phyloP scores from a whole-genome alignment of 2,329 filamentous ascomycete species.

The Hawksworthiomyces lignivorus region DNA sequence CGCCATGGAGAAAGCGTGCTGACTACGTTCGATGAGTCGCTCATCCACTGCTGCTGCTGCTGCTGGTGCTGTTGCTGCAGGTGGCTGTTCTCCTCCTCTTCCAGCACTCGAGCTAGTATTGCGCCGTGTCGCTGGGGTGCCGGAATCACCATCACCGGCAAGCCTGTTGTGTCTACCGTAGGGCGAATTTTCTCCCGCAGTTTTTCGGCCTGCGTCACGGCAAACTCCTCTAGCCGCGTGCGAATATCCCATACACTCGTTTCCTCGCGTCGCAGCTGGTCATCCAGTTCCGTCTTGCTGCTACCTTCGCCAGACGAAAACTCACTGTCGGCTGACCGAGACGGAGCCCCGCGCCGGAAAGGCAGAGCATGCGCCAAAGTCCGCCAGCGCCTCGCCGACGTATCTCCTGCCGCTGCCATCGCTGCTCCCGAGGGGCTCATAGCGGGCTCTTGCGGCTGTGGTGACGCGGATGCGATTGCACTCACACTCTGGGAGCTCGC shows the following conservation, averaged over 20 bases:
- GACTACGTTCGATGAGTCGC: too few species aligned
- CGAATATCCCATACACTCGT: constrained; percentile 46
- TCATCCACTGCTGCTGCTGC: not conserved
- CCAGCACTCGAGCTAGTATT: constrained; percentile 47
- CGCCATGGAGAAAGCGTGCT: not conserved
- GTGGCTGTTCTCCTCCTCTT: constrained; percentile 38
- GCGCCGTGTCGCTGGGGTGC: constrained; percentile 52
- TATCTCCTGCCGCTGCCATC: constrained; percentile 22
- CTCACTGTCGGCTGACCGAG: not conserved
- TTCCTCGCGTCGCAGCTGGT: constrained; percentile 11
- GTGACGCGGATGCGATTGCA: constrained; percentile 9
- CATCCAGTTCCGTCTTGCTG: not conserved
- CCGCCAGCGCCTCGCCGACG: constrained; percentile 21
- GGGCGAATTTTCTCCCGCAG: constrained; percentile 49
- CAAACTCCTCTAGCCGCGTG: constrained; percentile 52
- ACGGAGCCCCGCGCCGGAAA: constrained; percentile 16
- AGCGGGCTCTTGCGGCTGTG: constrained; percentile 11
- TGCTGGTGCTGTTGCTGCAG: constrained; percentile 6
- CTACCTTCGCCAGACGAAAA: not conserved
- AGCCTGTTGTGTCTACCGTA: constrained; percentile 43
- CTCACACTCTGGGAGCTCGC: constrained; percentile 7
- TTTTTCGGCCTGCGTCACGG: constrained; percentile 52
- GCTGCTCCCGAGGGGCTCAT: constrained; percentile 16
- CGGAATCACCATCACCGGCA: constrained; percentile 54
- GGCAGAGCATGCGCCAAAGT: constrained; percentile 24